These are phyloP conservation scores for Sideroxylon spinosum DNA, from an alignment of 179 eudicot genomes.

Conservation along the genomic window DNA sequence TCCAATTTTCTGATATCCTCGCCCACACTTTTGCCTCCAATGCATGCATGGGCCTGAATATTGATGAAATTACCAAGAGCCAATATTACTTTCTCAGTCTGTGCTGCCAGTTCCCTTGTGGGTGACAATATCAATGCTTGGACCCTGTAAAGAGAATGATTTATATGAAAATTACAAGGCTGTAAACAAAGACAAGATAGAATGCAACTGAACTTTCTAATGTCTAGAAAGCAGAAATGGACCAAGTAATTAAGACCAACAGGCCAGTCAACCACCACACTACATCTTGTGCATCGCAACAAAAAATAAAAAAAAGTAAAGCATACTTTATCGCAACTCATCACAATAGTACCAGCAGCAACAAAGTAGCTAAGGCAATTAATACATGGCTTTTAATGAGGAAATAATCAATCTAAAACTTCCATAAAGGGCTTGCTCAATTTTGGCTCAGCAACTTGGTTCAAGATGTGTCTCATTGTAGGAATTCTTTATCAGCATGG, in stretches of 20 bases:
- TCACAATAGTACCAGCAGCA: neutral
- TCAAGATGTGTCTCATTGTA: too few relatives aligned
- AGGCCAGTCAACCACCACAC: neutral
- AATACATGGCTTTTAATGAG: too few relatives aligned
- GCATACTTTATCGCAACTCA: neutral
- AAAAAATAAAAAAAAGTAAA: too few relatives aligned
- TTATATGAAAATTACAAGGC: neutral
- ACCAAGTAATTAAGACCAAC: neutral
- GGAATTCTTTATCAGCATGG: too few relatives aligned
- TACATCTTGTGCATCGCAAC: too few relatives aligned
- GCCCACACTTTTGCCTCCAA: slow-evolving; percentile 95
- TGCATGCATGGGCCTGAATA: slow-evolving; percentile 87
- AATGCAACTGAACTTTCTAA: neutral
- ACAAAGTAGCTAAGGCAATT: too few relatives aligned
- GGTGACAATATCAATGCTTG: slow-evolving; percentile 95
- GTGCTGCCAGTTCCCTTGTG: slow-evolving; percentile 87
- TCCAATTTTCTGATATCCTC: slow-evolving; percentile 91
- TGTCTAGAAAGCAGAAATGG: neutral
- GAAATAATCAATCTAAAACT: too few relatives aligned
- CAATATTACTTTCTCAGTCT: slow-evolving; percentile 75
- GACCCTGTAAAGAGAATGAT: slow-evolving; percentile 39
- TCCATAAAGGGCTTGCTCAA: too few relatives aligned
- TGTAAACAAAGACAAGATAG: neutral
- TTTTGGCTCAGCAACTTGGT: too few relatives aligned
- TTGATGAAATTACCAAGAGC: slow-evolving; percentile 74